These are phyloP conservation scores for Anacardium occidentale DNA, from an alignment of 345 rosid species.

Conservation along the genomic window DNA sequence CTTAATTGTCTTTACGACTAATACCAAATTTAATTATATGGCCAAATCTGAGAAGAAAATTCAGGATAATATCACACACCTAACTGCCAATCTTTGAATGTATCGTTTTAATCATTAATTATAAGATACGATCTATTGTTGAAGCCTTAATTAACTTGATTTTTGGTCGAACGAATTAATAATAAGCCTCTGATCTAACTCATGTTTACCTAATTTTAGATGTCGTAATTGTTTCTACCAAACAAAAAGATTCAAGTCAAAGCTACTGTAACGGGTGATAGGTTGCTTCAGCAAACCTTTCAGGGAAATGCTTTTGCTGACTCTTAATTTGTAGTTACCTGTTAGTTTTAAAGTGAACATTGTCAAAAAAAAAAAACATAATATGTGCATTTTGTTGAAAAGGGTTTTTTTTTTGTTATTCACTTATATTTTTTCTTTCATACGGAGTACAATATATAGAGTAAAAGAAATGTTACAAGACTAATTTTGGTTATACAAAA, in stretches of 20 bases:
- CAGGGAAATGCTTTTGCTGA: not conserved
- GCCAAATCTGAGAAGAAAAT: not conserved
- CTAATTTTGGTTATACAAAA: too few relatives aligned
- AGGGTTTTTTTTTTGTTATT: too few relatives aligned
- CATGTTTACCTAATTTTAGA: not conserved
- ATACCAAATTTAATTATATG: not conserved
- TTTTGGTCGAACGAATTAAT: not conserved
- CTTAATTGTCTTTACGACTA: not conserved
- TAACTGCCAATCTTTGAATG: constrained; percentile 19
- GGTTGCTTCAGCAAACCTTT: not conserved
- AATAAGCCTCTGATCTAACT: not conserved
- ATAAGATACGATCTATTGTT: constrained; percentile 2
- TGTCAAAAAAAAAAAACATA: not conserved
- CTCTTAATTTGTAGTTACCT: not conserved
- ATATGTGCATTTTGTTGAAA: too few relatives aligned
- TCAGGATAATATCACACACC: not conserved
- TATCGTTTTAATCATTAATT: constrained; percentile 2
- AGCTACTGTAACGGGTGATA: not conserved
- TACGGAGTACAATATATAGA: too few relatives aligned
- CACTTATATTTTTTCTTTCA: too few relatives aligned
- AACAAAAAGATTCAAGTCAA: not conserved
- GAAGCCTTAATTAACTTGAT: not conserved
- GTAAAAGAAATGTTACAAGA: too few relatives aligned
- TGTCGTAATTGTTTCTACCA: not conserved
- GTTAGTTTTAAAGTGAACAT: not conserved